These are phyloP conservation scores for Fusarium keratoplasticum DNA, from an alignment of 2,329 filamentous ascomycete species.

Conservation along the genomic window DNA sequence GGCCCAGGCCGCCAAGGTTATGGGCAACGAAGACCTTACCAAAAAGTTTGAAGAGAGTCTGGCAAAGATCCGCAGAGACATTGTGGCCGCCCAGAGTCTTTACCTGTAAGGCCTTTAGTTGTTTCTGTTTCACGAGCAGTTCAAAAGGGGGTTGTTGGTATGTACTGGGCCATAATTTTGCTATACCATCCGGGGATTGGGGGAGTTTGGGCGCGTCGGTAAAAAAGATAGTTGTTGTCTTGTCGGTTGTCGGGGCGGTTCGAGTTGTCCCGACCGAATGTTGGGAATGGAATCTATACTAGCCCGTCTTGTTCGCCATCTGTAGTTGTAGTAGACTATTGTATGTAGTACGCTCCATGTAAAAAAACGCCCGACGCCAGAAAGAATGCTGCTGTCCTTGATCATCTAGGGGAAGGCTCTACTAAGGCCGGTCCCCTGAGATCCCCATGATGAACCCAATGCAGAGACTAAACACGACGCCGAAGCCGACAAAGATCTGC, in stretches of 20 bases:
- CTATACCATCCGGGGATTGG: slow-evolving; percentile 33
- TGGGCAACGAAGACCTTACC: slow-evolving; percentile 95
- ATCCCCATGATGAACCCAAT: slow-evolving; percentile 75
- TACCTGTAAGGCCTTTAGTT: slow-evolving; percentile 72
- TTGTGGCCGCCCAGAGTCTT: slow-evolving; percentile 93
- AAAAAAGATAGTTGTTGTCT: slow-evolving; percentile 28
- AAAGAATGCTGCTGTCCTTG: not conserved
- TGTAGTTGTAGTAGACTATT: slow-evolving; percentile 25
- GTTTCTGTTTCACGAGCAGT: slow-evolving; percentile 2
- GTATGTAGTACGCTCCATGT: slow-evolving; percentile 8
- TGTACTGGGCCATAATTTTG: slow-evolving; percentile 31
- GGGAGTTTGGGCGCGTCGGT: slow-evolving; percentile 42
- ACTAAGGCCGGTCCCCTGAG: slow-evolving; percentile 49
- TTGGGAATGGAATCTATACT: slow-evolving; percentile 37
- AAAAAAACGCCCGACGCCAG: slow-evolving; percentile 10
- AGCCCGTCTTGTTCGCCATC: slow-evolving; percentile 18
- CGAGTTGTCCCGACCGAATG: slow-evolving; percentile 10
- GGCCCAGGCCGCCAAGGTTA: slow-evolving; percentile 94
- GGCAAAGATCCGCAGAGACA: slow-evolving; percentile 88
- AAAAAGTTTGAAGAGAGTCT: slow-evolving; percentile 91
- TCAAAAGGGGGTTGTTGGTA: slow-evolving; percentile 14
- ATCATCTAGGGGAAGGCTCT: not conserved
- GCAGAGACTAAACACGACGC: slow-evolving; percentile 81
- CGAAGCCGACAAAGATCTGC: slow-evolving; percentile 87
- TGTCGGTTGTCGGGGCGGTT: slow-evolving; percentile 10